These are phyloP conservation scores for Solanum dulcamara DNA, from an alignment of 257 asterid species.

Conservation along the genomic window DNA sequence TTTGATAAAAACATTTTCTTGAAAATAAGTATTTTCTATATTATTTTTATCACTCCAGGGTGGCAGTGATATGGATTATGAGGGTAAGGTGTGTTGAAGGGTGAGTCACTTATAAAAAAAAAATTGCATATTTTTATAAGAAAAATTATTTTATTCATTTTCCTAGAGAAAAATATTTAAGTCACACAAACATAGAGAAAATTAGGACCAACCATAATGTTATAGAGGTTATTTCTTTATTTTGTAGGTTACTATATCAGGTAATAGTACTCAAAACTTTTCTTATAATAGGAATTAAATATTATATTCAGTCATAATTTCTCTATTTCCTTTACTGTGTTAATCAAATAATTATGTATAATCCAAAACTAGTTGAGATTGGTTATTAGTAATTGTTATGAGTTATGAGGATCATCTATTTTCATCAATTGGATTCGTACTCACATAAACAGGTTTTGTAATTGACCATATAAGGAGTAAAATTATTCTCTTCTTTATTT, in stretches of 20 bases:
- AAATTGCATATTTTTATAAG: accelerated
- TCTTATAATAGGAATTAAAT: neutral
- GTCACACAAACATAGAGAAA: too few species aligned
- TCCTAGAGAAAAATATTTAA: neutral
- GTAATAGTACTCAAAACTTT: neutral
- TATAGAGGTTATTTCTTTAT: neutral
- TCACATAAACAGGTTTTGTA: neutral
- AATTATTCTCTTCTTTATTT: neutral
- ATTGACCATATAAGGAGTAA: neutral
- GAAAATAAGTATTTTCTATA: too few species aligned
- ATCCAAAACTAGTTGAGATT: neutral
- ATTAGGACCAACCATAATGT: neutral
- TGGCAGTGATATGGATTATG: neutral
- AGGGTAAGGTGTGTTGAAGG: neutral
- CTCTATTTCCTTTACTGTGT: neutral
- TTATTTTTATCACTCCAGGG: neutral
- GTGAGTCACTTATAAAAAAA: neutral
- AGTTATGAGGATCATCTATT: neutral
- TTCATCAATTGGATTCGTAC: neutral
- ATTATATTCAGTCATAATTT: neutral
- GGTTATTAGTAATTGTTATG: neutral
- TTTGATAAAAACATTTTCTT: too few species aligned
- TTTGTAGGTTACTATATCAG: neutral
- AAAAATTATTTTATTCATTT: neutral
- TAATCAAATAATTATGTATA: neutral